Conservation (phyloP, 805 yeast species). For the Monosporozyma servazzii region DNA sequence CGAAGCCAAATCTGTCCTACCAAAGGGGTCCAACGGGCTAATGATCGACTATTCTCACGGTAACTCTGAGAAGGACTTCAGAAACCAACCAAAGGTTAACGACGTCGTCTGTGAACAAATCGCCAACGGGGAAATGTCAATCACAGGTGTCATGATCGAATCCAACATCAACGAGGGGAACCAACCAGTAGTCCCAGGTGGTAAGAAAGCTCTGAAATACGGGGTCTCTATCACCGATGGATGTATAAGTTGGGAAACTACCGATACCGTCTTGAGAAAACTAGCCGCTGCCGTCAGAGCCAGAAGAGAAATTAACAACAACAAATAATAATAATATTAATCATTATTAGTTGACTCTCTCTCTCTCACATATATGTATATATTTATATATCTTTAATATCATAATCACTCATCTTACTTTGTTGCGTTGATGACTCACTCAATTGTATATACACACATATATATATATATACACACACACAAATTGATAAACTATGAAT, state of each 20-base stretch:
- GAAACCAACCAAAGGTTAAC: constrained; percentile 92
- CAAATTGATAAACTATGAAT: too few relatives aligned
- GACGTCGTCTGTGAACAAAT: constrained; percentile 74
- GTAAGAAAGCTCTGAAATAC: constrained; percentile 56
- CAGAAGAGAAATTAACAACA: constrained; percentile 47
- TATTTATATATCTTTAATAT: neutral
- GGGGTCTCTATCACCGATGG: constrained; percentile 98
- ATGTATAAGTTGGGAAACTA: constrained; percentile 87
- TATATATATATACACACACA: too few relatives aligned
- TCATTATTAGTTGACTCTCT: neutral
- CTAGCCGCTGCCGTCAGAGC: constrained; percentile 75
- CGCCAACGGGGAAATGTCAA: constrained; percentile 63
- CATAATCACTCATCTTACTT: neutral
- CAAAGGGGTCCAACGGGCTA: constrained; percentile 36
- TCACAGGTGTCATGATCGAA: constrained; percentile 95
- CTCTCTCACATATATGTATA: neutral
- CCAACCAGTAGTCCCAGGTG: constrained; percentile 61
- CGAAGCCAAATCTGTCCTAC: constrained; percentile 60
- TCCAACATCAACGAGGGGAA: constrained; percentile 85
- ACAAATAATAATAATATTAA: neutral
- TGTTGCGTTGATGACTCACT: neutral
- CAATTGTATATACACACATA: neutral
- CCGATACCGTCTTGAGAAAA: constrained; percentile 68
- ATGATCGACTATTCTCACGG: constrained; percentile 99
- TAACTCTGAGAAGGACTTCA: constrained; percentile 87